These are phyloP conservation scores for Atkinsonella hypoxylon DNA, from an alignment of 2,329 filamentous ascomycete genomes.

Conservation along the genomic window DNA sequence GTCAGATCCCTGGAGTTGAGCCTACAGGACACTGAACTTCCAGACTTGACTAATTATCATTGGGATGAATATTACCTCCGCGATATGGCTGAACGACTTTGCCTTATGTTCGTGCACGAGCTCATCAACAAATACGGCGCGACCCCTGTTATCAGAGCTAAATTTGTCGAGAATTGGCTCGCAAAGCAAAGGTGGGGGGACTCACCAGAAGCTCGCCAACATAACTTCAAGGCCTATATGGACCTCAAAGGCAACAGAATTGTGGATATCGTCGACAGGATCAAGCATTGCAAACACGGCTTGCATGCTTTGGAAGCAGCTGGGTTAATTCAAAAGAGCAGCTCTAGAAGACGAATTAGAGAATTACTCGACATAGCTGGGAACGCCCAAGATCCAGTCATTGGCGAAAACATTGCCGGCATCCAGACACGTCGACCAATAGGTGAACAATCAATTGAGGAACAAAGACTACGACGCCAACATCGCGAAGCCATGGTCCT, in stretches of 20 bases:
- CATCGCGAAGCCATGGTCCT: constrained; percentile 84
- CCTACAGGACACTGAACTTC: constrained; percentile 36
- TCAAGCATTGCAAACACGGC: constrained; percentile 38
- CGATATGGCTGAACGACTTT: constrained; percentile 48
- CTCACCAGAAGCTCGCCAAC: constrained; percentile 36
- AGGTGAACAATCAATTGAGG: constrained; percentile 46
- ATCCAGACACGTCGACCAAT: constrained; percentile 18
- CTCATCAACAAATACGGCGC: constrained; percentile 48
- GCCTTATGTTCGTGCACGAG: constrained; percentile 43
- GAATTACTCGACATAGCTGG: constrained; percentile 22
- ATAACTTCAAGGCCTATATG: constrained; percentile 42
- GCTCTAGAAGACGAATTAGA: constrained; percentile 15
- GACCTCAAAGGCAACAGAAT: constrained; percentile 37
- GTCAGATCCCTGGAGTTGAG: constrained; percentile 49
- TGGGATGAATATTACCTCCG: constrained; percentile 54
- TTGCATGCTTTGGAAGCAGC: constrained; percentile 37
- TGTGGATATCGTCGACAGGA: constrained; percentile 37
- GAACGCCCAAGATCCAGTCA: constrained; percentile 19
- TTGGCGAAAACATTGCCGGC: constrained; percentile 14
- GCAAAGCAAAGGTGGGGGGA: constrained; percentile 58
- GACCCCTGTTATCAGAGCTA: constrained; percentile 46
- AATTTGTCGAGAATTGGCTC: constrained; percentile 64
- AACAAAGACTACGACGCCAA: constrained; percentile 61
- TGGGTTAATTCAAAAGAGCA: constrained; percentile 30
- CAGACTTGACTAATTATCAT: constrained; percentile 39